Base-by-base conservation (phyloP, 495 filamentous ascomycete species). In the Xylaria grammica region DNA sequence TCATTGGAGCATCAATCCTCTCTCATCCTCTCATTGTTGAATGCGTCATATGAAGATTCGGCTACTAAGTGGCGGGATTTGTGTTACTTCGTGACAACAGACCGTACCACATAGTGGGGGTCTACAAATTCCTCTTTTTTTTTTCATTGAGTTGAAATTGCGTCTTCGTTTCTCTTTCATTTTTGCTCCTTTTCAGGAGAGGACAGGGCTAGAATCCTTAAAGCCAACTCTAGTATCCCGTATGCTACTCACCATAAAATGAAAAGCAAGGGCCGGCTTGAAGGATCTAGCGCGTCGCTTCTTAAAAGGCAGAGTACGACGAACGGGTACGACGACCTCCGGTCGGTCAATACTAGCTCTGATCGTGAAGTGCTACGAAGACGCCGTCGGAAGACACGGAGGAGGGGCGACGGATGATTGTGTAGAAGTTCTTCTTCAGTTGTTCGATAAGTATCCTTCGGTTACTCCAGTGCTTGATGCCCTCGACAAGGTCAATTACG, bases 361-460 rank as follows among this genome's bases (percentile, higher is more conserved):
- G n/a, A 30, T 53, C 19, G n/a, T 13, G 19, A 53, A 53, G 10
- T 53, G 30, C n/a, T 53, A 53, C 10, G 30, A 34, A 36, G 51
- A 34, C 22, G 51, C 51, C 10, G 22, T 53, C 3, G 30, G 34
- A 1, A 6, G 51, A 24, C 19, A 5, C 2, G 50, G 7, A 5
- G 17, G n/a, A 1, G 19, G 2, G 51, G 19, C n/a, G 17, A 53
- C 30, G 22, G 51, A 53, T 20, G 51, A 53, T 27, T 19, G 49
- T 38, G 61, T 55, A 29, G 13, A 36, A 32, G n/a, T 60, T 20
- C 56, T 59, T 10, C 26, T 65, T 15, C n/a, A 60, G 30, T 44
- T 65, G 11, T 49, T 65, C 24, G 44, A 38, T 24, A 44, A 64
- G n/a, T 64, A 64, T 44, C 61, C 61, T 32, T 51, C 51, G 34